A percentile compares a stretch with the other conserved stretches of the same genome.
Evolutionary conservation across 306 rosid genomes (phyloP).

Genomic region (Prunus kanzakura): DNA sequence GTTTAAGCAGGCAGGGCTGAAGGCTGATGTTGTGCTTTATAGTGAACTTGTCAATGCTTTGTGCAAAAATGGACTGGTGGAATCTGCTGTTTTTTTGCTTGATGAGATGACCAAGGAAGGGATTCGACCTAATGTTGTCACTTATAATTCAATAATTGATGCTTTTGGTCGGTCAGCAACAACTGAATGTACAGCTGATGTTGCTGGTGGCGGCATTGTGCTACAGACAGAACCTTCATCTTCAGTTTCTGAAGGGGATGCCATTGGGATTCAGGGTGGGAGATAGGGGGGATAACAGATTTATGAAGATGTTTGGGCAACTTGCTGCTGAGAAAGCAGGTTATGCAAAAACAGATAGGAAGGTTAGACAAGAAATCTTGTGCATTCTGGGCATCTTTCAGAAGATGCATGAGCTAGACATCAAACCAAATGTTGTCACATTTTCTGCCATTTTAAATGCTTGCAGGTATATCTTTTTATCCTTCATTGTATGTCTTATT

Average conservation of each 20-base stretch:
- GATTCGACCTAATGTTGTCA: conserved; percentile 79
- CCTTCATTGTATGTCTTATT: background rate
- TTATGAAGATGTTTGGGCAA: conserved; percentile 44
- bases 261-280: conserved; percentile 17
- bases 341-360: conserved; percentile 36
- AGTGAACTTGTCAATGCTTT: conserved; percentile 75
- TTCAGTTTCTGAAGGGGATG: conserved; percentile 12
- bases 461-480: conserved; percentile 63
- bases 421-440: conserved; percentile 59
- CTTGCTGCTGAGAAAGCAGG: conserved; percentile 64
- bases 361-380: conserved; percentile 40
- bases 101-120: conserved; percentile 87
- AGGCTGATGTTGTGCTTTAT: conserved; percentile 84
- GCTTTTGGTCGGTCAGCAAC: conserved; percentile 59
- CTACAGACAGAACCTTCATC: conserved; percentile 20
- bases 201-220: conserved; percentile 23
- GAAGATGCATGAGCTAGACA: conserved; percentile 68
- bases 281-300: conserved; percentile 23
- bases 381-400: conserved; percentile 58
- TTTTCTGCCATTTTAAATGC: conserved; percentile 90
- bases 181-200: conserved; percentile 30
- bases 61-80: conserved; percentile 75
- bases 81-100: conserved; percentile 73
- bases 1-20: conserved; percentile 65
- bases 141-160: conserved; percentile 79